Evolutionary conservation across 2,329 filamentous ascomycete species (phyloP), one percentile per base, ranked within the genome.

Genomic region (Alternaria conjuncta): DNA sequence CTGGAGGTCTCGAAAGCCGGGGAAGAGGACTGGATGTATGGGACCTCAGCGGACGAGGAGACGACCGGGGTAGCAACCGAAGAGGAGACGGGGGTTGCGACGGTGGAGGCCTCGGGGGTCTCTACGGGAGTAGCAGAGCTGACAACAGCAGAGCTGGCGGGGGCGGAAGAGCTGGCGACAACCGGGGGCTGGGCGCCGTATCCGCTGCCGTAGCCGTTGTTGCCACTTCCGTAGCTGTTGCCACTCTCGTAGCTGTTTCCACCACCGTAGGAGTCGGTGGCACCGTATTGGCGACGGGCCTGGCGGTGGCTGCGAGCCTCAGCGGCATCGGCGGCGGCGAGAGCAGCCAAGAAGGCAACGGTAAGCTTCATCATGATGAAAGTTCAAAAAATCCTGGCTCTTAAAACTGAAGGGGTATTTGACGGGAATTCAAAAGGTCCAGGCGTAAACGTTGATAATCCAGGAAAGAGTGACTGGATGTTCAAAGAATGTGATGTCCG

Each of bases 401-500:
- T 75, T 74, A 53, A 68, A 64, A 45, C 53, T 63, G 63, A 58
- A 50, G 63, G 63, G 69, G 66, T 66, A 67, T 66, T 71, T 68
- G 66, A 63, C 61, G n/a, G 20, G 12, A 41, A 41, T 53, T 53
- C 20, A 67, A 65, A 55, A 72, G 66, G 72, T 65, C 63, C 63
- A 66, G 71, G 71, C 75, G 26, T 75, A 57, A 55, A 44, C 50
- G 61, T 70, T 71, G 67, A 61, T 69, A 65, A 69, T 69, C 72
- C 74, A 74, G 74, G 73, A 80, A 79, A 65, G 78, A 80, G 73
- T 78, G 78, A 78, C 76, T 78, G 73, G 72, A 72, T 63, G 69
- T 69, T 73, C 62, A 73, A 78, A 75, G 76, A 80, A 69, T 68
- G 78, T 67, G 70, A 63, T 51, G 72, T 77, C 74, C 75, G 73